A percentile compares a stretch with the other conserved stretches of the same genome.
Evolutionary conservation across 2,329 filamentous ascomycete species (phyloP).

Genomic region (Tolypocladium tundrense): DNA sequence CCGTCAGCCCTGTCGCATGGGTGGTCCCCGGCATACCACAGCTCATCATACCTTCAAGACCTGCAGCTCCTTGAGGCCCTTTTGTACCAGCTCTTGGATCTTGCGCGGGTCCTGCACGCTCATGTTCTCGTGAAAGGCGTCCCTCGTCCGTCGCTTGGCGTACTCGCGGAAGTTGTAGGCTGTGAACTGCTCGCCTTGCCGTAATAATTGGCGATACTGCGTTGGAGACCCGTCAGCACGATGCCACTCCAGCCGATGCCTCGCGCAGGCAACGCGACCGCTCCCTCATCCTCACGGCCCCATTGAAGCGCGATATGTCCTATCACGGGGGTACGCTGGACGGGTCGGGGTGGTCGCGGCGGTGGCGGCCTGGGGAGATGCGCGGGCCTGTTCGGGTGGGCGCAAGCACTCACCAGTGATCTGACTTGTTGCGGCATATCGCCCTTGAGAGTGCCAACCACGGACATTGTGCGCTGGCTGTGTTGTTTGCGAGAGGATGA

Average conservation of each 20-base stretch:
- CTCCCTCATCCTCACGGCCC: background rate
- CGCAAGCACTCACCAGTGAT: conserved; percentile 33
- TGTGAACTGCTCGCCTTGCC: conserved; percentile 77
- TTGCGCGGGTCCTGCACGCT: conserved; percentile 60
- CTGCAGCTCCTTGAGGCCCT: conserved; percentile 77
- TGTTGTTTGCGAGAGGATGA: background rate
- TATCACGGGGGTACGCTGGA: background rate
- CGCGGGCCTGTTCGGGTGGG: background rate
- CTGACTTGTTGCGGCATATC: conserved; percentile 47
- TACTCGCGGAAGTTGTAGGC: conserved; percentile 98
- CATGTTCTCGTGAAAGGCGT: conserved; percentile 79
- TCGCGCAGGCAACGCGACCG: background rate
- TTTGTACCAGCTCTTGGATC: conserved; percentile 83
- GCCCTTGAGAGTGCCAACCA: conserved; percentile 32
- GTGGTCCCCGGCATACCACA: no score
- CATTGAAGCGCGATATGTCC: background rate
- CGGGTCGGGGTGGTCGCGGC: background rate
- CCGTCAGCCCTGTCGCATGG: conserved; percentile 7
- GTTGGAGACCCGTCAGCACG: background rate
- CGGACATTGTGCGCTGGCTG: conserved; percentile 22
- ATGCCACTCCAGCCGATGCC: background rate
- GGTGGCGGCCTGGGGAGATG: background rate
- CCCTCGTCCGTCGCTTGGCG: conserved; percentile 78
- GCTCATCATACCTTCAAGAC: conserved; percentile 66
- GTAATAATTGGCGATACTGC: conserved; percentile 85